A percentile compares a stretch with the other conserved stretches of the same genome.
phyloP scores from a whole-genome alignment of 306 rosid genomes.

The Alnus rubra region DNA sequence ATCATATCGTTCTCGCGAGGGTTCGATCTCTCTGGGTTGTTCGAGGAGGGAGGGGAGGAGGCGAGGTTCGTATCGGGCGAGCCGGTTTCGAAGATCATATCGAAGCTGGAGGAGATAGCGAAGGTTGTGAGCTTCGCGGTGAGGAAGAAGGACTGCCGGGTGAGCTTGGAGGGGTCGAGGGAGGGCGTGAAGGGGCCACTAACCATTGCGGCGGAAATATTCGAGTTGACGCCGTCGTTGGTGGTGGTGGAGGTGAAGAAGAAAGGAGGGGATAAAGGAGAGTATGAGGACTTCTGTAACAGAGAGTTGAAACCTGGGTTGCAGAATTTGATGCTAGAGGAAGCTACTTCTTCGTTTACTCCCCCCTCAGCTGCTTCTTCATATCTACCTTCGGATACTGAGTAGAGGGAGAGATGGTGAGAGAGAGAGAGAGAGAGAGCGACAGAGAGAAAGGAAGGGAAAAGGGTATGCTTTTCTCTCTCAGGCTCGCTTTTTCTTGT shows the following conservation, averaged over 20 bases:
- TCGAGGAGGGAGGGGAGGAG: slow-evolving; percentile 61
- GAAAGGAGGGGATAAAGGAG: slow-evolving; percentile 53
- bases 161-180: slow-evolving; percentile 58
- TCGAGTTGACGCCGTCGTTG: slow-evolving; percentile 54
- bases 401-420: slow-evolving; percentile 8
- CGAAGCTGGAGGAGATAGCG: slow-evolving; percentile 60
- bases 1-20: slow-evolving; percentile 63
- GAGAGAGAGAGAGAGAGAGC: neutral
- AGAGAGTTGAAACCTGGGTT: slow-evolving; percentile 52
- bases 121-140: slow-evolving; percentile 52
- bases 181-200: slow-evolving; percentile 59
- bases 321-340: slow-evolving; percentile 41
- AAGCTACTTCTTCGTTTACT: slow-evolving; percentile 33
- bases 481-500: neutral
- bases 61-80: slow-evolving; percentile 52
- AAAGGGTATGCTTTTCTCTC: neutral
- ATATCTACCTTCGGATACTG: slow-evolving; percentile 33
- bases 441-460: neutral
- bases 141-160: slow-evolving; percentile 62
- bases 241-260: slow-evolving; percentile 69
- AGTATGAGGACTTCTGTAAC: slow-evolving; percentile 49
- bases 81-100: slow-evolving; percentile 46
- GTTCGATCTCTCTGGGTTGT: slow-evolving; percentile 58
- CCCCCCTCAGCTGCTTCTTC: slow-evolving; percentile 37
- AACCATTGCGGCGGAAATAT: slow-evolving; percentile 53